Conservation (phyloP, 345 rosid species). For the Syzygium aromaticum region DNA sequence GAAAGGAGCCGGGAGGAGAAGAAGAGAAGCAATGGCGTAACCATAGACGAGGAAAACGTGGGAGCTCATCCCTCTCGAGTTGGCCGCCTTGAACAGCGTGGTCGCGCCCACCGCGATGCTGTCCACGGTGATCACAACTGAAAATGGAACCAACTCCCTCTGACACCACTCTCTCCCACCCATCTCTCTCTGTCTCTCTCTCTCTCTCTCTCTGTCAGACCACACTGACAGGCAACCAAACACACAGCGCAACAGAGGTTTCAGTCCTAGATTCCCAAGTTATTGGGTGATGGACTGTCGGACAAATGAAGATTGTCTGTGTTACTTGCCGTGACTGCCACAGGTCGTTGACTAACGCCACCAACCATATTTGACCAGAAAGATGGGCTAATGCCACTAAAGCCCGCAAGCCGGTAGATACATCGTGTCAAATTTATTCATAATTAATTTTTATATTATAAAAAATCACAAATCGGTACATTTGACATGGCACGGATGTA, state of each 20-base stretch:
- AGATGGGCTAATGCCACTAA: not conserved
- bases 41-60: conserved; percentile 5
- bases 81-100: conserved; percentile 6
- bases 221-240: not conserved
- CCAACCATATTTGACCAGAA: not conserved
- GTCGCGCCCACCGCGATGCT: conserved; percentile 2
- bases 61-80: conserved; percentile 2
- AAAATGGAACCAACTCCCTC: not conserved
- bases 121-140: not conserved
- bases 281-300: not conserved
- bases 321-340: not conserved
- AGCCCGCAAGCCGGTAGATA: too few species aligned
- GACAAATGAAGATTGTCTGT: not conserved
- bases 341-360: not conserved
- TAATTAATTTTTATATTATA: not conserved
- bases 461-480: fast-evolving
- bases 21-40: conserved; percentile 2
- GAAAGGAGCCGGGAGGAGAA: conserved; percentile 6
- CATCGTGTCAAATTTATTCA: not conserved
- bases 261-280: not conserved
- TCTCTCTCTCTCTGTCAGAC: not conserved
- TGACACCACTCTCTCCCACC: not conserved
- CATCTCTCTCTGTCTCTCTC: not conserved
- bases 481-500: fast-evolving
- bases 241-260: not conserved